Base-by-base conservation (phyloP, 2,329 filamentous ascomycete genomes). In the Talaromyces sp. region DNA sequence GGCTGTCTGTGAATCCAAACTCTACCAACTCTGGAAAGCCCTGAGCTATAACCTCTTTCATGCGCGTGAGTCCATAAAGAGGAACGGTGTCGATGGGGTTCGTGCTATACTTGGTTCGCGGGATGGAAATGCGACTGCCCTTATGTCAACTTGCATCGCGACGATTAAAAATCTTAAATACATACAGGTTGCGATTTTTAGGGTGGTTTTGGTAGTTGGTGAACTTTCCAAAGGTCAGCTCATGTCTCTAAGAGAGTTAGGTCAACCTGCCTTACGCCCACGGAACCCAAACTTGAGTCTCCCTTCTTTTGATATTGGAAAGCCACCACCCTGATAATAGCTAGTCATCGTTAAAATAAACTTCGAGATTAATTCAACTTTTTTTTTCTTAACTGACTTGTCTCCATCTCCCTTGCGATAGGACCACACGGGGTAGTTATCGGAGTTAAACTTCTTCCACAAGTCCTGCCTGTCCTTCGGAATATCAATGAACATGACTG, bases 281-380 rank as follows among this genome's bases (percentile, higher is more conserved):
- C 81, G 74, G 60, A 78, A 85, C 1, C 77, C 82, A 61, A 81
- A 74, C 65, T 83, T 82, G 55, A 82, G 65, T 12, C 74, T 65
- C 0, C 80, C 76, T 3, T 76, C 63, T 14, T 75, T 69, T 21
- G 77, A 75, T 1, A 74, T 66, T 0, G 81, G 75, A 53, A 83
- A 81, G 41, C 41, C 41, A 8, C 41, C 41, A n/a, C 41, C 41
- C 6, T 46, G 41, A 9, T 46, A 46, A n/a, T 46, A 46, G 41
- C 41, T 46, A 21, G 8, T 46, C 3, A 21, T 46, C 17, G 17
- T 46, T 8, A 46, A 10, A n/a, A 46, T 17, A 29, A 29, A 29
- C n/a, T n/a, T n/a, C n/a, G n/a, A n/a, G n/a, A n/a, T n/a, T n/a
- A n/a, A n/a, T n/a, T n/a, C n/a, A n/a, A n/a, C n/a, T n/a, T n/a